Evolutionary conservation across 2,329 filamentous ascomycete species (phyloP), one percentile per base, ranked within the genome.

Genomic region (Drechslerella coelobrocha): DNA sequence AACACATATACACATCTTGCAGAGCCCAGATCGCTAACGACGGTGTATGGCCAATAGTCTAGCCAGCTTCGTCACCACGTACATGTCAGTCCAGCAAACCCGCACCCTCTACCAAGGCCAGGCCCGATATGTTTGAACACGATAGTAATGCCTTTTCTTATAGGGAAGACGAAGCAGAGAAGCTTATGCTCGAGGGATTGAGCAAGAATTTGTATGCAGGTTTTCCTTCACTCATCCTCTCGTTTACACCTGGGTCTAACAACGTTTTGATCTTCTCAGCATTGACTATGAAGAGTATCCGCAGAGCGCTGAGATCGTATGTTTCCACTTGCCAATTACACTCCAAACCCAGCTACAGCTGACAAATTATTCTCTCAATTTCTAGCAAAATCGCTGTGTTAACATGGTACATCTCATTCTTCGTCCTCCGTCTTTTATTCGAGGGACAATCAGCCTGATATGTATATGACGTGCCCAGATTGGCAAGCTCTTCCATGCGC

Each of bases 31-130:
- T 17, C 41, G n/a, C 19, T 45, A n/a, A 39, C 12, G 2, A 39
- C 12, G 12, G 3, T 39, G 34, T 39, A 39, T 14, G 12, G 17
- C 17, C 4, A 74, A 76, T 73, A 94, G 91, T 79, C 81, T 97
- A 76, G 92, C 93, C 27, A 92, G 89, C 37, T 97, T 97, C 77
- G 92, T 96, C 74, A 96, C 92, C 1, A 97, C 93, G 0, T 97
- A 95, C 82, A 97, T 96, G 92, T 89, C 19, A 24, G 48, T 24
- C 6, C 47, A 24, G 12, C n/a, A 31, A n/a, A n/a, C n/a, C n/a
- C n/a, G n/a, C n/a, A n/a, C n/a, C n/a, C n/a, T n/a, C n/a, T n/a
- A n/a, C n/a, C n/a, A n/a, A n/a, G n/a, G n/a, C n/a, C n/a, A n/a
- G n/a, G n/a, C n/a, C n/a, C n/a, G n/a, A n/a, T n/a, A n/a, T n/a